These are phyloP conservation scores for Rhodofomes roseus DNA, from an alignment of 1,284 basidiomycete genomes.

Conservation along the genomic window DNA sequence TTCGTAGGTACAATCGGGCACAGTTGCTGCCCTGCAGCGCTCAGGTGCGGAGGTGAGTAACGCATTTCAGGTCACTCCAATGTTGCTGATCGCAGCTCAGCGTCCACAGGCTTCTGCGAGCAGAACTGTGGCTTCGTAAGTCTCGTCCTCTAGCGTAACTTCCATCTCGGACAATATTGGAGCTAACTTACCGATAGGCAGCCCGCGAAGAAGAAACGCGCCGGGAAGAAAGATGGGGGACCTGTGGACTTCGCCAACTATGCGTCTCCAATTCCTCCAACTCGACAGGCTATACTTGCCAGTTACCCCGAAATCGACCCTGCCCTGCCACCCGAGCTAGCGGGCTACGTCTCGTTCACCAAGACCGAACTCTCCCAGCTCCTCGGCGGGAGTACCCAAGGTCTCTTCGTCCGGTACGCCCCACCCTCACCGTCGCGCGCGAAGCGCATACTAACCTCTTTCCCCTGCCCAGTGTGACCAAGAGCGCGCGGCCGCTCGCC, in stretches of 20 bases:
- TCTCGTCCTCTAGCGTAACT: neutral
- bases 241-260: constrained; percentile 10
- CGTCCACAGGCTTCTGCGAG: neutral
- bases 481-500: constrained; percentile 16
- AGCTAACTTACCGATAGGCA: neutral
- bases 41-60: neutral
- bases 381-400: constrained; percentile 17
- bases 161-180: neutral
- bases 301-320: constrained; percentile 11
- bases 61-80: neutral
- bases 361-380: constrained; percentile 16
- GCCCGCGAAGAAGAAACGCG: neutral
- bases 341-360: constrained; percentile 12
- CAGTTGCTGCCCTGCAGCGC: neutral
- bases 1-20: neutral
- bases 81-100: neutral
- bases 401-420: constrained; percentile 17
- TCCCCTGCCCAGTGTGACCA: constrained; percentile 11
- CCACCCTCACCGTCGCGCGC: neutral
- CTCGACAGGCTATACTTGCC: constrained; percentile 8
- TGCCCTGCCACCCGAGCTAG: constrained; percentile 5
- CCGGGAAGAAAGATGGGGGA: neutral
- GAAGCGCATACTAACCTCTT: neutral
- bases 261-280: constrained; percentile 11
- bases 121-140: neutral